Conservation (phyloP, 495 filamentous ascomycete genomes). For the Annulohypoxylon bovei region DNA sequence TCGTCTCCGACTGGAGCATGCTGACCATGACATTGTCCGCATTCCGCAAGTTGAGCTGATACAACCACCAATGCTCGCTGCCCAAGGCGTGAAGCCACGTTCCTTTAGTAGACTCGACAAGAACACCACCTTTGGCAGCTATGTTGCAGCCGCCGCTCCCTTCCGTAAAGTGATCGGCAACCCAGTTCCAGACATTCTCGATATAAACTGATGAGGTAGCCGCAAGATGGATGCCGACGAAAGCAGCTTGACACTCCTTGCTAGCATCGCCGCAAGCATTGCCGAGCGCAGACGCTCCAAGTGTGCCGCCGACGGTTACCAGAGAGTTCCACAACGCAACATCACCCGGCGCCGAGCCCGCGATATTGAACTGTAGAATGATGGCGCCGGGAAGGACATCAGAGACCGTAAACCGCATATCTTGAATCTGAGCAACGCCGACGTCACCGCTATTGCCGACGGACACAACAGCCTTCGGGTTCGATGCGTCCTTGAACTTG, state of each 20-base stretch:
- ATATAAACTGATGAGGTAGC: constrained; percentile 66
- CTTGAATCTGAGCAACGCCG: constrained; percentile 66
- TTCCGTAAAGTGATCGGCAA: constrained; percentile 78
- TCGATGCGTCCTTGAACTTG: constrained; percentile 60
- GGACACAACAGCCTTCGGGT: constrained; percentile 66
- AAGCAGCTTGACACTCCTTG: constrained; percentile 66
- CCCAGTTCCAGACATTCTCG: constrained; percentile 79
- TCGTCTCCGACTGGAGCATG: constrained; percentile 87
- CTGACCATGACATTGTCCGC: constrained; percentile 81
- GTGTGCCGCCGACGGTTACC: constrained; percentile 68
- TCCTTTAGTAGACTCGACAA: constrained; percentile 66
- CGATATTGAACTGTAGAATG: constrained; percentile 68
- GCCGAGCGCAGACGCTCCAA: constrained; percentile 52
- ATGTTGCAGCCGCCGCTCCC: constrained; percentile 57
- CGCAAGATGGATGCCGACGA: constrained; percentile 72
- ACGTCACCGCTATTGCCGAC: constrained; percentile 66
- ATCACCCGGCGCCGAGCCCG: constrained; percentile 61
- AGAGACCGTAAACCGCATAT: constrained; percentile 62
- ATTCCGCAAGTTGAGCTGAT: constrained; percentile 77
- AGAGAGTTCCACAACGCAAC: constrained; percentile 71
- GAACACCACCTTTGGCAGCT: constrained; percentile 59
- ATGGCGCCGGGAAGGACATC: constrained; percentile 60
- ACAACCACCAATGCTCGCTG: constrained; percentile 78
- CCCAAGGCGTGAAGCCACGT: constrained; percentile 75
- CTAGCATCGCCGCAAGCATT: constrained; percentile 53